Evolutionary conservation across 2,329 filamentous ascomycete genomes (phyloP), one percentile per base, ranked within the genome.

Genomic region (Chrysoporthe puriensis): DNA sequence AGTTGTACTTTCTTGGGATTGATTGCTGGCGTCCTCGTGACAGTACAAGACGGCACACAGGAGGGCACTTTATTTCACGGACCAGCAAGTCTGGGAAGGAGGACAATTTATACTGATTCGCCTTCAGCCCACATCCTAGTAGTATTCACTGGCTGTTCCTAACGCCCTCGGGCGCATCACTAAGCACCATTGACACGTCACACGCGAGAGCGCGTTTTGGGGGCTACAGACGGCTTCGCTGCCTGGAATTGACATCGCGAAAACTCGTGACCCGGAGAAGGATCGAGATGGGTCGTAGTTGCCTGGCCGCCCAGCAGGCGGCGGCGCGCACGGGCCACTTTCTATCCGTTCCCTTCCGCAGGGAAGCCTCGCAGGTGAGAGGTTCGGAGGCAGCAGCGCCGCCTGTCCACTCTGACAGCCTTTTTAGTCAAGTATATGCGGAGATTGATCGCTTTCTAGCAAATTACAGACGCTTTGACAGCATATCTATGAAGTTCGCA

Each of bases 171-270:
- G 5, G 16, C 64, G 44, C 4, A 21, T 4, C 36, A 40, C 40
- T n/a, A 26, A 34, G 40, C 52, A 21, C 16, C 8, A 46, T 40
- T 21, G n/a, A 62, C 36, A 9, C 36, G 36, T 40, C 6, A 50
- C 61, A 62, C n/a, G 54, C 46, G 44, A 42, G 9, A 57, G 54
- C 67, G 64, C 60, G 67, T 63, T 50, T 54, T 66, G 40, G 60
- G 43, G 60, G 46, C 26, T 48, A 50, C 46, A 43, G 62, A 34
- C 58, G 32, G 46, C 54, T 56, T 54, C 54, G 63, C 57, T 63
- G 67, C 67, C 63, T 69, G 44, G 54, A 18, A 56, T 16, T 14
- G 63, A 56, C 26, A 42, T 63, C 63, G 61, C 67, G 67, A 69
- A 62, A 63, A 52, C 63, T 26, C 63, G 63, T 69, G 67, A 66